Conservation (phyloP, 805 yeast species). For the Lipomyces oligophaga region DNA sequence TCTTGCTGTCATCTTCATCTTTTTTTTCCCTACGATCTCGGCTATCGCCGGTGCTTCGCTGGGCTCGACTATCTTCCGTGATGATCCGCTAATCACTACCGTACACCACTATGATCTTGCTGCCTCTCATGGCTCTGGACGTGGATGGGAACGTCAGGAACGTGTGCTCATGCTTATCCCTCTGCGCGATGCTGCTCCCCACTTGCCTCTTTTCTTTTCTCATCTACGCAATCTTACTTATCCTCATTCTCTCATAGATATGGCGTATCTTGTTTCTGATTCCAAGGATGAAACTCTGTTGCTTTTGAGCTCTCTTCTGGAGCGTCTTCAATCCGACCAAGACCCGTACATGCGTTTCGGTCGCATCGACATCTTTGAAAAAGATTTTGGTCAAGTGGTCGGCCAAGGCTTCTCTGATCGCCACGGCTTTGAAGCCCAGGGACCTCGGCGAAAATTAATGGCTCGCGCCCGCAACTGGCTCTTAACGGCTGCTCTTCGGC, state of each 20-base stretch:
- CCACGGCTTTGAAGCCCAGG: slow-evolving; percentile 95
- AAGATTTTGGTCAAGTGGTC: slow-evolving; percentile 88
- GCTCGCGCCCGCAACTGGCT: slow-evolving; percentile 95
- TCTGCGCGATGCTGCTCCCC: slow-evolving; percentile 85
- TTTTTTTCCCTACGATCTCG: slow-evolving; percentile 24
- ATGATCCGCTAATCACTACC: slow-evolving; percentile 33
- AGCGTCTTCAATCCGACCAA: slow-evolving; percentile 60
- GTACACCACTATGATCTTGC: slow-evolving; percentile 73
- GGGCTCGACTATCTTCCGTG: slow-evolving; percentile 23
- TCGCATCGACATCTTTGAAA: slow-evolving; percentile 77
- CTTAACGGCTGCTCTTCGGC: slow-evolving; percentile 76
- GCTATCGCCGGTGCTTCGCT: slow-evolving; percentile 17
- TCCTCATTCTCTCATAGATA: slow-evolving; percentile 74
- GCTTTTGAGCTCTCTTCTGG: slow-evolving; percentile 53
- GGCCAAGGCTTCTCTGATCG: slow-evolving; percentile 92
- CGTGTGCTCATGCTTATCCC: slow-evolving; percentile 85
- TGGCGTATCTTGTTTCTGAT: slow-evolving; percentile 83
- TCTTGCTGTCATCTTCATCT: slow-evolving; percentile 16
- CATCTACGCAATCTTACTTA: slow-evolving; percentile 78
- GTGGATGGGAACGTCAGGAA: slow-evolving; percentile 79
- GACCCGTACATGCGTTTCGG: slow-evolving; percentile 71
- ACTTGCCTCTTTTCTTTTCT: slow-evolving; percentile 81
- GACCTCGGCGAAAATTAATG: slow-evolving; percentile 91
- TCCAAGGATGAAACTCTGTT: slow-evolving; percentile 85
- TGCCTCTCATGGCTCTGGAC: slow-evolving; percentile 57